Base-by-base conservation (phyloP, 306 rosid species). In the Sicyos edulis region DNA sequence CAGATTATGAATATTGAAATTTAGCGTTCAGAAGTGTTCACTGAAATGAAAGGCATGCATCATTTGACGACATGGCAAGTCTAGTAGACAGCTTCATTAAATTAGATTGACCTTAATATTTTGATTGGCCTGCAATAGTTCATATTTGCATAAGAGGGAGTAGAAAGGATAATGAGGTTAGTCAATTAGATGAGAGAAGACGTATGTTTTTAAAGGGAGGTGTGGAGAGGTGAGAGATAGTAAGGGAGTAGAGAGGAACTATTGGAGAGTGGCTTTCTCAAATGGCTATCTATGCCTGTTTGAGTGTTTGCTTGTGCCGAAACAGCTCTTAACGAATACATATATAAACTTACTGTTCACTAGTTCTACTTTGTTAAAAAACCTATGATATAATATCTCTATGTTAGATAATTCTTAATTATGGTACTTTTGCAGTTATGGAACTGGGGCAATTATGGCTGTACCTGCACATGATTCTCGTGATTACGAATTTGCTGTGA, bases 361-460 rank as follows among this genome's bases (percentile, higher is more conserved):
- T 34, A 62, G 17, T 16, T 62, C 69, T 62, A 62, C 50, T 62
- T n/a, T 16, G 4, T 62, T 62, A 22, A 62, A 10, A 62, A 34
- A 22, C 50, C 37, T 32, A 32, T 32, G 37, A 32, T 34, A 3
- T 32, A 4, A 69, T 77, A 45, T 71, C 78, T 71, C 79, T 54
- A 70, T 37, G 16, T 24, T 26, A 11, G 60, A 52, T 22, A 14
- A 32, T 53, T 70, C n/a, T 10, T 12, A 45, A 19, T 66, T 21
- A 37, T 67, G 37, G 5, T 37, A 51, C n/a, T 24, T 42, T 80
- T 81, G 75, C 87, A 93, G 98, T 87, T 90, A 93, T 78, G 98
- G 98, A 75, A 93, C 98, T 24, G 98, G 98, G 78, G 92, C 97
- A 57, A 86, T 90, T 75, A 93, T 93, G 98, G 97, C 98, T 52